These are phyloP conservation scores for Mycena floridula DNA, from an alignment of 768 basidiomycete genomes.

Conservation along the genomic window DNA sequence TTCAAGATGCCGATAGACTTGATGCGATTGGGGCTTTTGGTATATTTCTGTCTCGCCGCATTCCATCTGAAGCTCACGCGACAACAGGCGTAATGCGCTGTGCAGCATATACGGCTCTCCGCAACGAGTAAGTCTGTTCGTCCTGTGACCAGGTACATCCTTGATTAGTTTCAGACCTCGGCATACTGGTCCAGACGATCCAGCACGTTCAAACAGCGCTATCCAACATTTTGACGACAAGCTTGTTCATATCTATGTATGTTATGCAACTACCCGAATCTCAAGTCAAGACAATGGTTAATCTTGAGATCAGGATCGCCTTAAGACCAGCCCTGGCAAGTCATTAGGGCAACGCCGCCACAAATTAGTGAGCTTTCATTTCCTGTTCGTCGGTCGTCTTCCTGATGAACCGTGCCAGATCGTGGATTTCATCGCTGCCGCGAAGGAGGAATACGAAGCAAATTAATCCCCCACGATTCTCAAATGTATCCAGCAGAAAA, in stretches of 20 bases:
- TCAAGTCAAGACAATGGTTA: too few species aligned
- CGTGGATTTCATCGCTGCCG: conserved; percentile 51
- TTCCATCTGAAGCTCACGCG: conserved; percentile 10
- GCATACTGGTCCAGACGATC: conserved; percentile 42
- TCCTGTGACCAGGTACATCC: background rate
- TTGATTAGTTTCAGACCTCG: conserved; percentile 28
- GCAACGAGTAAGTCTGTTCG: conserved; percentile 34
- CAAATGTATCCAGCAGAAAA: background rate
- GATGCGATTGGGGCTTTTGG: conserved; percentile 83
- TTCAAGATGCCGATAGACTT: conserved; percentile 74
- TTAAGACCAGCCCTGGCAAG: conserved; percentile 75
- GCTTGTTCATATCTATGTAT: conserved; percentile 65
- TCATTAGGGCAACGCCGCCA: conserved; percentile 67
- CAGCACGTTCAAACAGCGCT: conserved; percentile 41
- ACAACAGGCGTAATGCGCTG: conserved; percentile 58
- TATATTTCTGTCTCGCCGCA: conserved; percentile 27
- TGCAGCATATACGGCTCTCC: conserved; percentile 54
- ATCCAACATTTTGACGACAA: conserved; percentile 87
- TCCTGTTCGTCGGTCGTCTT: background rate
- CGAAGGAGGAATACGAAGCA: conserved; percentile 48
- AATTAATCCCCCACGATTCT: background rate
- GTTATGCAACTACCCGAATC: too few species aligned
- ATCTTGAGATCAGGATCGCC: too few species aligned
- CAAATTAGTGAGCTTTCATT: conserved; percentile 44
- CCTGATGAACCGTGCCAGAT: conserved; percentile 34